Evolutionary conservation across 2,329 filamentous ascomycete genomes (phyloP).

Genomic region (Apiospora malaysiana): DNA sequence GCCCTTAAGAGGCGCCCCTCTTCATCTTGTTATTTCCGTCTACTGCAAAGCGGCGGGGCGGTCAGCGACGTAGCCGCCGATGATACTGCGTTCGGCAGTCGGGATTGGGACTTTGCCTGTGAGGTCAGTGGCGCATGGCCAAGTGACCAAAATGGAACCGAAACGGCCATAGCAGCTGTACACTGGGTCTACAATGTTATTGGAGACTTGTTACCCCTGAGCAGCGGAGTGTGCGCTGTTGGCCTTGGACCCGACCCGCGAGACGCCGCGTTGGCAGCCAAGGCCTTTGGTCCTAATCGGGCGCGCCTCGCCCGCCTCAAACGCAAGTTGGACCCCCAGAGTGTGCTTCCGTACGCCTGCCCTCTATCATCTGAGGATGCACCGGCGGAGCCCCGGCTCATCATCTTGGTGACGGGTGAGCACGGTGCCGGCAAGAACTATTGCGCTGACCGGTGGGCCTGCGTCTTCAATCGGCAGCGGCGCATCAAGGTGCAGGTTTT

Average conservation of each 20-base stretch:
- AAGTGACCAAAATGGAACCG: slow-evolving; percentile 55
- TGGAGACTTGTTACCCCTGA: slow-evolving; percentile 52
- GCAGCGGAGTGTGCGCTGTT: slow-evolving; percentile 60
- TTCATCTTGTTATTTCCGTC: slow-evolving; percentile 64
- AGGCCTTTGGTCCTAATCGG: slow-evolving; percentile 63
- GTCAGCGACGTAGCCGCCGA: slow-evolving; percentile 49
- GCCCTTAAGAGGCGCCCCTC: slow-evolving; percentile 58
- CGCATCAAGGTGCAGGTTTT: slow-evolving; percentile 46
- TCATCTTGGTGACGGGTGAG: slow-evolving; percentile 63
- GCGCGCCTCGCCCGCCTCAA: slow-evolving; percentile 59
- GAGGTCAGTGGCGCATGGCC: slow-evolving; percentile 68
- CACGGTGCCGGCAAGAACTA: slow-evolving; percentile 65
- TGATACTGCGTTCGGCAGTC: slow-evolving; percentile 65
- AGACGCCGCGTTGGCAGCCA: slow-evolving; percentile 56
- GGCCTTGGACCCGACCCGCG: slow-evolving; percentile 68
- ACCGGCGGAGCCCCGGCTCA: slow-evolving; percentile 48
- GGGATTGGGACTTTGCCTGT: slow-evolving; percentile 69
- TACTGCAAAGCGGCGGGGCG: slow-evolving; percentile 64
- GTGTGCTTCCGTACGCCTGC: slow-evolving; percentile 61
- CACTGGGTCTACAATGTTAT: slow-evolving; percentile 64
- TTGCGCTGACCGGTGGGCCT: slow-evolving; percentile 59
- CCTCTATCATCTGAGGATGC: slow-evolving; percentile 51
- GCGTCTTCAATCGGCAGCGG: slow-evolving; percentile 39
- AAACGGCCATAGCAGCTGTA: slow-evolving; percentile 44
- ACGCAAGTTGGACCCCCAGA: slow-evolving; percentile 50